phyloP scores from a whole-genome alignment of 371 early-diverging fungal species.

The Saksenaea oblongispora region DNA sequence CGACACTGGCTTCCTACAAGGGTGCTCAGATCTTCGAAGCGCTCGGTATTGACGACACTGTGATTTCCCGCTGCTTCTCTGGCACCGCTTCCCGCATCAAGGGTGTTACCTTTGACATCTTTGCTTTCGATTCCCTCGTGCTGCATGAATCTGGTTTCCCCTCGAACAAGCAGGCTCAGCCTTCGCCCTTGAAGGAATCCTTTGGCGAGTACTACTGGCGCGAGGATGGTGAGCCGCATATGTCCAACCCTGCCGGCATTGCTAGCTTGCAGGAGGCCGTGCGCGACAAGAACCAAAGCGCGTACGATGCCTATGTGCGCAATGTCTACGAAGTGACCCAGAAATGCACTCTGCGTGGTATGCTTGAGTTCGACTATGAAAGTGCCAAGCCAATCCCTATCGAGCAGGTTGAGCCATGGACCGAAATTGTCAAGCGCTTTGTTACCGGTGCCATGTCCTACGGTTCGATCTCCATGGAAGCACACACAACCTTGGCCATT shows the following conservation, averaged over 20 bases:
- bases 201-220: constrained; percentile 95
- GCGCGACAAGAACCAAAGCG: constrained; percentile 82
- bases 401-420: constrained; percentile 97
- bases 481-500: constrained; percentile 89
- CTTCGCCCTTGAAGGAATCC: constrained; percentile 79
- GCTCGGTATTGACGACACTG: constrained; percentile 86
- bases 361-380: constrained; percentile 87
- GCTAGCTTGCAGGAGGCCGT: constrained; percentile 95
- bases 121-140: constrained; percentile 88
- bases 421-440: constrained; percentile 91
- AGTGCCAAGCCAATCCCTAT: constrained; percentile 77
- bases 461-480: constrained; percentile 94
- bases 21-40: constrained; percentile 98
- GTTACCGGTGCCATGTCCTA: constrained; percentile 99
- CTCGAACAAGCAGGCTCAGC: constrained; percentile 61
- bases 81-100: constrained; percentile 96
- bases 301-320: constrained; percentile 85
- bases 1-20: constrained; percentile 96
- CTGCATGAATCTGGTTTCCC: constrained; percentile 89
- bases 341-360: constrained; percentile 92
- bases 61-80: constrained; percentile 88
- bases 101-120: constrained; percentile 84
- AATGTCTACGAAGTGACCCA: constrained; percentile 82
- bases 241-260: constrained; percentile 88
- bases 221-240: constrained; percentile 88